phyloP scores from a whole-genome alignment of 257 asterid genomes.

The Ilex asprella region DNA sequence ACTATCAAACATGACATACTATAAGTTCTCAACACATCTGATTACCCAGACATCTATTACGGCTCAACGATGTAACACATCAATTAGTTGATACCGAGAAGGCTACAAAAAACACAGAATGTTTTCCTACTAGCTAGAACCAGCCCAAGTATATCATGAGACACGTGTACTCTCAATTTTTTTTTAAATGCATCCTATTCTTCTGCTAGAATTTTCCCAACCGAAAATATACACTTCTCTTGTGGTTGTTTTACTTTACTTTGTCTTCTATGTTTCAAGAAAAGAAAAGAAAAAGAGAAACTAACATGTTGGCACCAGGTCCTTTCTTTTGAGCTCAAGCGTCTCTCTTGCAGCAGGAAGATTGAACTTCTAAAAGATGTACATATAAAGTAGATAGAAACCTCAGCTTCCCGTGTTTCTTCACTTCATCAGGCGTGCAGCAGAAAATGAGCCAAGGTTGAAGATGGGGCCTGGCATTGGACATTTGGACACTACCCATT shows the following conservation, averaged over 20 bases:
- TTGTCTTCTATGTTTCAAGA: slow-evolving; percentile 2
- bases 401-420: neutral
- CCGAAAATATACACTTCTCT: neutral
- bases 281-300: too few relatives aligned
- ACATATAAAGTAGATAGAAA: neutral
- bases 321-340: slow-evolving; percentile 4
- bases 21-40: too few relatives aligned
- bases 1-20: too few relatives aligned
- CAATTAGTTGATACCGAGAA: neutral
- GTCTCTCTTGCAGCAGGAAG: neutral
- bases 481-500: slow-evolving; percentile 19
- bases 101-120: too few relatives aligned
- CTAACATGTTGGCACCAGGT: neutral
- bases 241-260: neutral
- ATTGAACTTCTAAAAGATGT: too few relatives aligned
- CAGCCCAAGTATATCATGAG: neutral
- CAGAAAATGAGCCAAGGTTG: slow-evolving; percentile 6
- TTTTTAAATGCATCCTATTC: slow-evolving; percentile 1
- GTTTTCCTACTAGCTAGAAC: too few relatives aligned
- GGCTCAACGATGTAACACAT: neutral
- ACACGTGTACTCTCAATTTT: slow-evolving; percentile 1
- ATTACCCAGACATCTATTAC: too few relatives aligned
- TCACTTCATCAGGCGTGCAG: neutral
- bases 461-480: too few relatives aligned
- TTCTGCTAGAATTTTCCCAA: neutral